Percentiles rank a stretch among this genome's conserved stretches.
Conservation (phyloP, 441 rosid species). For the Gossypium schwendimanii region DNA sequence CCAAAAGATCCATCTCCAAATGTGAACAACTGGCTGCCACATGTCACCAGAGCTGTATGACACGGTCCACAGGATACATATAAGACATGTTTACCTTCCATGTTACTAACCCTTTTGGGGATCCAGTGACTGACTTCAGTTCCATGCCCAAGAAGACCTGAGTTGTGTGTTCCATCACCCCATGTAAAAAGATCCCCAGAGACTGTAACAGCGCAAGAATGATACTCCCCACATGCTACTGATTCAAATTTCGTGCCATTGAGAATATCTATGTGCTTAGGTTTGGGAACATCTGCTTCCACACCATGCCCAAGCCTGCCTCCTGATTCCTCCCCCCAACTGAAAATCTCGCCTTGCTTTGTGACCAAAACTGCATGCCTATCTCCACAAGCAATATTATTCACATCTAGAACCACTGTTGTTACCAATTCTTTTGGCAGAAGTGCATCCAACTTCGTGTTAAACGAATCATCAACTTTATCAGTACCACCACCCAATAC, state of each 20-base stretch:
- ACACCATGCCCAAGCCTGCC: slow-evolving; percentile 90
- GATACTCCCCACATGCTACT: slow-evolving; percentile 81
- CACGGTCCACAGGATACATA: slow-evolving; percentile 76
- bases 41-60: slow-evolving; percentile 81
- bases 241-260: slow-evolving; percentile 47
- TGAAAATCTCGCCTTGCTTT: slow-evolving; percentile 72
- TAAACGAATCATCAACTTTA: slow-evolving; percentile 23
- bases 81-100: slow-evolving; percentile 60
- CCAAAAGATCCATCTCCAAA: slow-evolving; percentile 94
- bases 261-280: slow-evolving; percentile 55
- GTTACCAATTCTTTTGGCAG: slow-evolving; percentile 67
- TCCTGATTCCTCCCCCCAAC: slow-evolving; percentile 82
- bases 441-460: slow-evolving; percentile 42
- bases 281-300: slow-evolving; percentile 52
- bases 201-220: slow-evolving; percentile 71
- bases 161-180: slow-evolving; percentile 73
- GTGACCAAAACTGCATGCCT: slow-evolving; percentile 78
- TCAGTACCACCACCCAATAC: slow-evolving; percentile 37
- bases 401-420: slow-evolving; percentile 57
- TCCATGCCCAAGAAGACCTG: slow-evolving; percentile 76
- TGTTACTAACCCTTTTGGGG: slow-evolving; percentile 63
- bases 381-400: slow-evolving; percentile 71
- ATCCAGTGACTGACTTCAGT: slow-evolving; percentile 72
- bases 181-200: slow-evolving; percentile 84
- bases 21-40: slow-evolving; percentile 73